Base-by-base conservation (phyloP, 352 stramenopile genomes). In the Pythium aristosporum region DNA sequence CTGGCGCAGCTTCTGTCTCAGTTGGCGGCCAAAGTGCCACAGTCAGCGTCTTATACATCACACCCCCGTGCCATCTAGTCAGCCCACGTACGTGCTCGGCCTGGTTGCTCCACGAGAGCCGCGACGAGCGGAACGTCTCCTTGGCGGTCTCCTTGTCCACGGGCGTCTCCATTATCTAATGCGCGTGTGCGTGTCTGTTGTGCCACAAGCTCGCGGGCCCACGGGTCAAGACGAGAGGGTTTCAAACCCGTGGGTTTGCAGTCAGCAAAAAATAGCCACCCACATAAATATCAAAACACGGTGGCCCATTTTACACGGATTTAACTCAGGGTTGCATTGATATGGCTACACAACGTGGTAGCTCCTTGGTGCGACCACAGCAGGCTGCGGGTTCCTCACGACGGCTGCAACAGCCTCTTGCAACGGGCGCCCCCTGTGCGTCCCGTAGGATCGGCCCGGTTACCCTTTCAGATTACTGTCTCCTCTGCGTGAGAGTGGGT, bases 41-140 rank as follows among this genome's bases (percentile, higher is more conserved):
- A 13, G 49, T 43, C 16, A 43, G 10, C 10, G 0, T 18, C 37
- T 16, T 16, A 42, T 42, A 2, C 16, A 25, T 37, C 10, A 34
- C 44, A 64, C 20, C n/a, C n/a, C 54, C 34, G 2, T 50, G 18
- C 42, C 10, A 49, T 49, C 25, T 5, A 30, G 25, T 30, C 59
- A 57, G 50, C 12, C 21, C 11, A 79, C 77, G 54, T 56, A 92
- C 81, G 48, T 94, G 82, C 61, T 92, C 82, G 4, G 85, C 85
- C 65, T 92, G 85, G 70, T 92, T 94, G 65, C 82, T 92, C 85
- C 85, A 91, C 39, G 79, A 83, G 68, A 94, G 76, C 36, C 85
- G 81, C 69, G 81, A 91, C 41, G 79, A 85, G 67, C 85, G 85
- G 65, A 87, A 89, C 25, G 73, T 65, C 56, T 83, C 74, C 75